Percentiles rank a stretch among this genome's conserved stretches.
phyloP scores from a whole-genome alignment of 768 basidiomycete species.

The Naematelia aurantialba region DNA sequence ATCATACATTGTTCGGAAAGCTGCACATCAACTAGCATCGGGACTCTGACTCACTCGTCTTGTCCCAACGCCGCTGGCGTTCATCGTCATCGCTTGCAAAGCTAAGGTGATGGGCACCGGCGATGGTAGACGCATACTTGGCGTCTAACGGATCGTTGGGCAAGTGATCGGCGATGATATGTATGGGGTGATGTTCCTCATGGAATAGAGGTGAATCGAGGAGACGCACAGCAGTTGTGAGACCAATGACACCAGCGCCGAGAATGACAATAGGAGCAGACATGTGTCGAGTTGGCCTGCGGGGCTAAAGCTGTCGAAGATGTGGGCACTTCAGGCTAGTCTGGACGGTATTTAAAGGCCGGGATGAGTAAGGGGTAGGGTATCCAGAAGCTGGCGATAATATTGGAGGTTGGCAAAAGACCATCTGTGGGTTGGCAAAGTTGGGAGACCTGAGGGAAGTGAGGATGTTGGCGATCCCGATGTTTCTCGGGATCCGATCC shows the following conservation, averaged over 20 bases:
- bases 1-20: slow-evolving; percentile 45
- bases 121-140: slow-evolving; percentile 39
- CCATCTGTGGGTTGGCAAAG: too few species aligned
- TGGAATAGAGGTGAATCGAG: slow-evolving; percentile 25
- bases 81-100: slow-evolving; percentile 47
- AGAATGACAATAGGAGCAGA: slow-evolving; percentile 37
- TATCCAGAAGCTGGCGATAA: too few species aligned
- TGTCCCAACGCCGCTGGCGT: slow-evolving; percentile 41
- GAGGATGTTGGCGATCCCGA: too few species aligned
- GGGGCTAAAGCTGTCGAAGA: too few species aligned
- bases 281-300: neutral
- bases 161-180: slow-evolving; percentile 45
- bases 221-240: slow-evolving; percentile 48
- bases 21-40: slow-evolving; percentile 13
- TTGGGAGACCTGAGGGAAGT: too few species aligned
- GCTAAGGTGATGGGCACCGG: slow-evolving; percentile 51
- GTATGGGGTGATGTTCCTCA: slow-evolving; percentile 14
- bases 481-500: too few species aligned
- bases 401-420: too few species aligned
- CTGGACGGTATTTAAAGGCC: too few species aligned
- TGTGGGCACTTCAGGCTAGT: too few species aligned
- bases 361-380: too few species aligned
- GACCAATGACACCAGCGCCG: slow-evolving; percentile 51
- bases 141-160: slow-evolving; percentile 43
- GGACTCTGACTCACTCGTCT: slow-evolving; percentile 32